phyloP scores from a whole-genome alignment of 148 eudicot genomes.

The Silene latifolia region DNA sequence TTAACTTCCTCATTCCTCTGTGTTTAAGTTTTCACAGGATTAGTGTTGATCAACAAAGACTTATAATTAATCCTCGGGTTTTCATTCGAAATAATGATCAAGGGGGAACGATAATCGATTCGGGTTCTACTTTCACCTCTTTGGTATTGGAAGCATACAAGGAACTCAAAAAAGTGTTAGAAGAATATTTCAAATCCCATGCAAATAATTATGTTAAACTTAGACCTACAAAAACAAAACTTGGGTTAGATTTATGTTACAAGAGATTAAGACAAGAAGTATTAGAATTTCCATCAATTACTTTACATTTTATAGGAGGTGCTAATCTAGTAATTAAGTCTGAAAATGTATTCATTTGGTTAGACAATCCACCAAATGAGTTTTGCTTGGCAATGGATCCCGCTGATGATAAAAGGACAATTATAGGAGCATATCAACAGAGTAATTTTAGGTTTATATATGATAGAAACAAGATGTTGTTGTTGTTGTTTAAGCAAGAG shows the following conservation, averaged over 20 bases:
- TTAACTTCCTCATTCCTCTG: no score
- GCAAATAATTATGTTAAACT: no score
- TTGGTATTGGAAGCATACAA: neutral
- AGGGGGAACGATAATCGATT: neutral
- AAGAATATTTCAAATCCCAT: neutral
- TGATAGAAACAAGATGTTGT: neutral
- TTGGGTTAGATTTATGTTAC: neutral
- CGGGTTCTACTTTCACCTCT: neutral
- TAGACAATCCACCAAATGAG: neutral
- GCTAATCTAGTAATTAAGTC: neutral
- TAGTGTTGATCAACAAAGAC: neutral
- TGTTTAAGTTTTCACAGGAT: no score
- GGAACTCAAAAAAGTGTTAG: neutral
- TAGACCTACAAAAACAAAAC: no score
- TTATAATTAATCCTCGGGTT: neutral
- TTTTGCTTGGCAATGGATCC: conserved; percentile 10
- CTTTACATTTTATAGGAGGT: neutral
- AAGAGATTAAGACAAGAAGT: neutral
- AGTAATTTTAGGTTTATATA: conserved; percentile 6
- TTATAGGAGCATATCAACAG: conserved; percentile 19
- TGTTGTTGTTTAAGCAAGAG: conserved; percentile 6
- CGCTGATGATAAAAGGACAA: no score
- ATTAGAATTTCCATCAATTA: neutral
- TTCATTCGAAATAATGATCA: neutral
- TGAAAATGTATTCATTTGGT: conserved; percentile 1